These are phyloP conservation scores for Trichosporon coremiiforme DNA, from an alignment of 1,284 basidiomycete genomes.

Conservation along the genomic window DNA sequence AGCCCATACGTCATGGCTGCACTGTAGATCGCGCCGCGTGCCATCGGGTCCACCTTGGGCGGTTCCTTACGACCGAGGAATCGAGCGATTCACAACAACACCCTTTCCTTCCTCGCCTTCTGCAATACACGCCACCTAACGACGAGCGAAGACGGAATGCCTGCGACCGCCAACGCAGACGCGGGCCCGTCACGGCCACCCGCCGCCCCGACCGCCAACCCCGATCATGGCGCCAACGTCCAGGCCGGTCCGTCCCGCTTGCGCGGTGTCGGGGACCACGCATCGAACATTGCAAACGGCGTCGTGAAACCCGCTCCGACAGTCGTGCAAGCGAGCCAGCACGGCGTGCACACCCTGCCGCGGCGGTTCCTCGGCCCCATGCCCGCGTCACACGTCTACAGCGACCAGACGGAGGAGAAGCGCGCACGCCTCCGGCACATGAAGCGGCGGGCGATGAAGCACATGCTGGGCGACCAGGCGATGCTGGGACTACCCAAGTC, in stretches of 20 bases:
- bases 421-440: constrained; percentile 32
- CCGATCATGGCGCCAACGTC: not conserved
- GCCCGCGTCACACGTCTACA: constrained; percentile 40
- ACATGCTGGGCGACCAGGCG: constrained; percentile 16
- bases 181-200: not conserved
- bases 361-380: constrained; percentile 51
- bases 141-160: not conserved
- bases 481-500: constrained; percentile 16
- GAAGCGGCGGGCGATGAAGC: constrained; percentile 22
- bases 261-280: not conserved
- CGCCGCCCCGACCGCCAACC: not conserved
- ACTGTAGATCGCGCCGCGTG: not conserved
- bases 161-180: not conserved
- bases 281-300: not conserved
- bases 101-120: not conserved
- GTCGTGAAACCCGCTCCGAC: constrained; percentile 39
- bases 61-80: no score
- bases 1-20: not conserved
- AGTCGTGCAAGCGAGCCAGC: constrained; percentile 36
- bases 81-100: not conserved
- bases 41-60: no score
- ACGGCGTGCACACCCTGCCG: constrained; percentile 39
- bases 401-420: constrained; percentile 33
- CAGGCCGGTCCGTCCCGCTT: not conserved
- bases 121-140: not conserved